A percentile compares a stretch with the other conserved stretches of the same genome.
These are phyloP conservation scores for Maudiozyma saulgeensis DNA, from an alignment of 805 yeast genomes.

Conservation along the genomic window DNA sequence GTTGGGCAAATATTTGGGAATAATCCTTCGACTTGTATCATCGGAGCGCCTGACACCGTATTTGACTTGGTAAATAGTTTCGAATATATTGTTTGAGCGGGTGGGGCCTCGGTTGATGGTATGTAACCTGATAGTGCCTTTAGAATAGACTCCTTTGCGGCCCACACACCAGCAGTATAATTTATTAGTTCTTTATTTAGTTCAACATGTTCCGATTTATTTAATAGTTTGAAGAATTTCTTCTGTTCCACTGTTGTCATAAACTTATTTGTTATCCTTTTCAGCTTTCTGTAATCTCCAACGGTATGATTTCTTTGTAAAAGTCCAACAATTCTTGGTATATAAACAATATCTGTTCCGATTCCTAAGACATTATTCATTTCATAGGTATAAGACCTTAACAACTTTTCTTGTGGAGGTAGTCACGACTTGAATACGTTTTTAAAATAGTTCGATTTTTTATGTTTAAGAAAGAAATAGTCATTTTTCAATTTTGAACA, in stretches of 20 bases:
- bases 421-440: too few relatives aligned
- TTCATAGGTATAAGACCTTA: background rate
- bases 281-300: slow-evolving; percentile 2
- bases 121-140: slow-evolving; percentile 16
- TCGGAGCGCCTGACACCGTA: slow-evolving; percentile 12
- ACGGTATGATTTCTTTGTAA: slow-evolving; percentile 9
- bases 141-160: slow-evolving; percentile 22
- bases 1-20: slow-evolving; percentile 2
- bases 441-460: too few relatives aligned
- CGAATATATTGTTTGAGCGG: slow-evolving; percentile 24
- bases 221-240: slow-evolving; percentile 3
- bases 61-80: slow-evolving; percentile 17
- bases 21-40: slow-evolving; percentile 7
- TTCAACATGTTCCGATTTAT: background rate
- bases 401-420: too few relatives aligned
- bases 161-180: slow-evolving; percentile 28
- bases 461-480: too few relatives aligned
- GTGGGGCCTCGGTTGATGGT: slow-evolving; percentile 13
- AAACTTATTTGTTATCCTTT: slow-evolving; percentile 17
- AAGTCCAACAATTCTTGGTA: slow-evolving; percentile 19
- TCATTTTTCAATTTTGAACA: too few relatives aligned
- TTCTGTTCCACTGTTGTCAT: slow-evolving; percentile 20
- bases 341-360: slow-evolving; percentile 24
- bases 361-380: slow-evolving; percentile 12
- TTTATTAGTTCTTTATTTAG: background rate